Evolutionary conservation across 352 stramenopile genomes (phyloP).

Genomic region (Pythium brassicae): DNA sequence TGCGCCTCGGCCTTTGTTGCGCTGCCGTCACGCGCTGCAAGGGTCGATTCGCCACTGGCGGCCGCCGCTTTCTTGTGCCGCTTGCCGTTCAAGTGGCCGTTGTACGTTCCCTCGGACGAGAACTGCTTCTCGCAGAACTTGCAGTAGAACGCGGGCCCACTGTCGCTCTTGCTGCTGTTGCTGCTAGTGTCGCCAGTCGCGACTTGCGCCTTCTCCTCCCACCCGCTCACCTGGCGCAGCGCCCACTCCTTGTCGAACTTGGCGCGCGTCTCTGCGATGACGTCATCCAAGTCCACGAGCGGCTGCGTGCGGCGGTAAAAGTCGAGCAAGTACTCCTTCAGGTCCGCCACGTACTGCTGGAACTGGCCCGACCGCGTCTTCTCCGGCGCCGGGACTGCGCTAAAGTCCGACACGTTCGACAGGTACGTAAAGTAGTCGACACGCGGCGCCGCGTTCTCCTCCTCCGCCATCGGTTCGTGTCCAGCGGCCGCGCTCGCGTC

Average conservation of each 20-base stretch:
- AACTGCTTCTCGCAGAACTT: conserved; percentile 70
- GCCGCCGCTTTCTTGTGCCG: conserved; percentile 69
- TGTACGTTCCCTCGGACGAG: conserved; percentile 65
- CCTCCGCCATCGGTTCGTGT: not conserved
- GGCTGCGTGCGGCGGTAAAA: conserved; percentile 88
- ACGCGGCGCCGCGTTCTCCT: conserved; percentile 14
- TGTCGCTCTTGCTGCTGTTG: no score
- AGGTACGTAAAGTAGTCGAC: conserved; percentile 80
- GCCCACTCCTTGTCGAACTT: conserved; percentile 87
- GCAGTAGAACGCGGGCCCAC: conserved; percentile 38
- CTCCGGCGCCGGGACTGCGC: conserved; percentile 44
- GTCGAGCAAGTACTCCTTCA: conserved; percentile 78
- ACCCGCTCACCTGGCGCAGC: conserved; percentile 48
- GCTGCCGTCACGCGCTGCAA: not conserved
- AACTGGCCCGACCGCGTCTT: conserved; percentile 56
- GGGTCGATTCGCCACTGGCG: not conserved
- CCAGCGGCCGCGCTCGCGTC: conserved; percentile 14
- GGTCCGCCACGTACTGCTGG: conserved; percentile 63
- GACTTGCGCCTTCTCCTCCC: conserved; percentile 27
- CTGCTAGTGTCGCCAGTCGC: conserved; percentile 5
- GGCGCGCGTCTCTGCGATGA: conserved; percentile 71
- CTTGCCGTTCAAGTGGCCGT: conserved; percentile 71
- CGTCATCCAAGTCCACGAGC: conserved; percentile 83
- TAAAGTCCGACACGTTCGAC: conserved; percentile 62
- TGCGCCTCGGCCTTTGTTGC: conserved; percentile 9